These are phyloP conservation scores for Botryosphaeria dothidea DNA, from an alignment of 2,329 filamentous ascomycete genomes.

Conservation along the genomic window DNA sequence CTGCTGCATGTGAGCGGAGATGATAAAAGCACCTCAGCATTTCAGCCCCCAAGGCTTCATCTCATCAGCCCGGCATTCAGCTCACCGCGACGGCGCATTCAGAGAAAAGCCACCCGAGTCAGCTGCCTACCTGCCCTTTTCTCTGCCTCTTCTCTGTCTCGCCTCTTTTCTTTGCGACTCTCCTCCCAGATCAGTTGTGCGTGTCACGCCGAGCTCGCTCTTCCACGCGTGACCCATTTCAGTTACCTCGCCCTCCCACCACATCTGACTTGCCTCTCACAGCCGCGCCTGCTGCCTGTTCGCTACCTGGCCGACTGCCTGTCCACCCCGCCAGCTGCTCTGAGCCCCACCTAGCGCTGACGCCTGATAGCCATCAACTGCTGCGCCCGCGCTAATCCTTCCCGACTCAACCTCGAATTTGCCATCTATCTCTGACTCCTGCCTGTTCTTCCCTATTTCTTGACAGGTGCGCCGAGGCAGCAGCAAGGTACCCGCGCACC, in stretches of 20 bases:
- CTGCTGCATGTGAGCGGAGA: neutral
- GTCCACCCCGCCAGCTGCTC: neutral
- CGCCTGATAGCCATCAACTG: neutral
- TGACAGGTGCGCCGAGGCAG: neutral
- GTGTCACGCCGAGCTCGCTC: slow-evolving; percentile 15
- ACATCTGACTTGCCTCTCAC: neutral
- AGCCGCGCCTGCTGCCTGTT: slow-evolving; percentile 7
- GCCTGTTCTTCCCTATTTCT: neutral
- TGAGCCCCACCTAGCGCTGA: slow-evolving; percentile 10
- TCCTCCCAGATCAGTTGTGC: slow-evolving; percentile 2
- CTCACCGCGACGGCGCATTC: neutral
- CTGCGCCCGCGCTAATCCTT: neutral
- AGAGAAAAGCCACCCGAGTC: slow-evolving; percentile 13
- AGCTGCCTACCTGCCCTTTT: neutral
- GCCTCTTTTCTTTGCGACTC: neutral
- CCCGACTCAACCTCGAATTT: neutral
- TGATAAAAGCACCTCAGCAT: neutral
- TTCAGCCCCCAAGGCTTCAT: slow-evolving; percentile 13
- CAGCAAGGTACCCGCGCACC: neutral
- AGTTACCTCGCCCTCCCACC: slow-evolving; percentile 13
- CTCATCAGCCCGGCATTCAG: slow-evolving; percentile 5
- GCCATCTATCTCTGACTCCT: neutral
- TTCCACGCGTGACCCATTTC: slow-evolving; percentile 11
- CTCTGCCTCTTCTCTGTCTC: neutral
- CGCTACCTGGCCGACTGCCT: slow-evolving; percentile 2